Evolutionary conservation across 441 rosid genomes (phyloP).

Genomic region (Francoa sonchifolia): DNA sequence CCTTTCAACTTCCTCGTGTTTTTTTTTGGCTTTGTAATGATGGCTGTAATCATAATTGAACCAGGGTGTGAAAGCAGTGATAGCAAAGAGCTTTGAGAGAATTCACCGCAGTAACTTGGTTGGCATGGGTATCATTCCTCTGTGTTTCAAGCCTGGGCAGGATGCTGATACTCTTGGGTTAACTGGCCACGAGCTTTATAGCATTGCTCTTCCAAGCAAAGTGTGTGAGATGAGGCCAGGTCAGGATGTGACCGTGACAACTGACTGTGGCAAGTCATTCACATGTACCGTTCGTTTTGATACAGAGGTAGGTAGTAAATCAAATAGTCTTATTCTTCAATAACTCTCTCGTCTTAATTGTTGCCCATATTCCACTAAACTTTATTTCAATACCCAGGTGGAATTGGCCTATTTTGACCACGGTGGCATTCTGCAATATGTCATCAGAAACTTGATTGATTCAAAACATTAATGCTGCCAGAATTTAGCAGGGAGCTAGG

Average conservation of each 20-base stretch:
- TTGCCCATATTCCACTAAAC: too few relatives aligned
- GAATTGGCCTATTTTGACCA: conserved; percentile 78
- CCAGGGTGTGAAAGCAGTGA: conserved; percentile 5
- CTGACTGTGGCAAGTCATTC: conserved; percentile 24
- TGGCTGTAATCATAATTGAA: not conserved
- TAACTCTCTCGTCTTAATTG: too few relatives aligned
- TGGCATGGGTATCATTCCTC: conserved; percentile 5
- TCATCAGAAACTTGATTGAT: conserved; percentile 64
- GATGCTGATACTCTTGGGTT: conserved; percentile 4
- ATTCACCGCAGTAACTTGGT: conserved; percentile 5
- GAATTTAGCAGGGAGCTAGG: conserved; percentile 2
- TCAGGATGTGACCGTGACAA: conserved; percentile 1
- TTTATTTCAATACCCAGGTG: too few relatives aligned
- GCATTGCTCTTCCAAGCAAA: conserved; percentile 2
- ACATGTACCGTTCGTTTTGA: conserved; percentile 59
- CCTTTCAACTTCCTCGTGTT: not conserved
- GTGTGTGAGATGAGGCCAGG: conserved; percentile 1
- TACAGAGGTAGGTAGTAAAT: conserved; percentile 53
- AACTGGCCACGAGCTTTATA: conserved; percentile 1
- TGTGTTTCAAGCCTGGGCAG: conserved; percentile 3
- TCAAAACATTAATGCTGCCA: conserved; percentile 22
- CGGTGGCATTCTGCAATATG: conserved; percentile 83
- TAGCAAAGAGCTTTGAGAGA: conserved; percentile 5
- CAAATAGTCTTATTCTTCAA: not conserved
- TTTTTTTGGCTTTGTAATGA: not conserved